Percentiles rank a stretch among this genome's conserved stretches.
Conservation (phyloP, 1,284 basidiomycete genomes). For the Trichosporon faecale region DNA sequence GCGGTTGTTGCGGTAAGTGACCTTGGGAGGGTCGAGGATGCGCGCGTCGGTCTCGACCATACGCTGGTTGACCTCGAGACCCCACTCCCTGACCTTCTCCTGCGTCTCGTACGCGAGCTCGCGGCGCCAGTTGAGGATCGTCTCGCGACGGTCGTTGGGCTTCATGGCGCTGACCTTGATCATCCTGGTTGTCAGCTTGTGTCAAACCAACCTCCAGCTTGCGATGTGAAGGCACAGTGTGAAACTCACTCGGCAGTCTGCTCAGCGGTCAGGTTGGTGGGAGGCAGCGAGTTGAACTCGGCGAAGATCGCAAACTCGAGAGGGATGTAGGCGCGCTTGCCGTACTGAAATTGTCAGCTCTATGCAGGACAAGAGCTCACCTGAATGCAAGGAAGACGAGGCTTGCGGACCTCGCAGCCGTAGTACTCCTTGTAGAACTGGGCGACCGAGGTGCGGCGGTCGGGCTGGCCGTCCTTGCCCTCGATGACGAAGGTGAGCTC, state of each 20-base stretch:
- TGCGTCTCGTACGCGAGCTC: constrained; percentile 40
- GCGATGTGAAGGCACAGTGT: too few relatives aligned
- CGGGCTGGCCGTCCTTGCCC: constrained; percentile 33
- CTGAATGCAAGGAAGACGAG: constrained; percentile 46
- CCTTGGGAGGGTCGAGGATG: constrained; percentile 41
- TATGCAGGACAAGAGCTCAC: constrained; percentile 19
- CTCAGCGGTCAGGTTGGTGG: constrained; percentile 38
- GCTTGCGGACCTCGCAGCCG: constrained; percentile 30
- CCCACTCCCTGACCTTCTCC: constrained; percentile 48
- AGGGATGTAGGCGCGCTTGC: constrained; percentile 39
- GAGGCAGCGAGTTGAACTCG: constrained; percentile 46
- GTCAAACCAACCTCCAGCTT: neutral
- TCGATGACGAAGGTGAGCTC: constrained; percentile 39
- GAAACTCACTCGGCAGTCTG: constrained; percentile 41
- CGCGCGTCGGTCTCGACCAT: constrained; percentile 49
- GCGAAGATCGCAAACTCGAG: constrained; percentile 45
- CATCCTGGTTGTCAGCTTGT: constrained; percentile 35
- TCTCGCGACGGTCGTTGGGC: constrained; percentile 35
- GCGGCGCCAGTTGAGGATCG: constrained; percentile 32
- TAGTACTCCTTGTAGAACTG: constrained; percentile 48
- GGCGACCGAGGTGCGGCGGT: constrained; percentile 35
- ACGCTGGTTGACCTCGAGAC: constrained; percentile 44
- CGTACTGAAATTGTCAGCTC: constrained; percentile 32
- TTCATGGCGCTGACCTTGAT: constrained; percentile 47
- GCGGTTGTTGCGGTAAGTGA: constrained; percentile 36